Evolutionary conservation across 139 green algal species (phyloP).

Genomic region (Closterium sp.): DNA sequence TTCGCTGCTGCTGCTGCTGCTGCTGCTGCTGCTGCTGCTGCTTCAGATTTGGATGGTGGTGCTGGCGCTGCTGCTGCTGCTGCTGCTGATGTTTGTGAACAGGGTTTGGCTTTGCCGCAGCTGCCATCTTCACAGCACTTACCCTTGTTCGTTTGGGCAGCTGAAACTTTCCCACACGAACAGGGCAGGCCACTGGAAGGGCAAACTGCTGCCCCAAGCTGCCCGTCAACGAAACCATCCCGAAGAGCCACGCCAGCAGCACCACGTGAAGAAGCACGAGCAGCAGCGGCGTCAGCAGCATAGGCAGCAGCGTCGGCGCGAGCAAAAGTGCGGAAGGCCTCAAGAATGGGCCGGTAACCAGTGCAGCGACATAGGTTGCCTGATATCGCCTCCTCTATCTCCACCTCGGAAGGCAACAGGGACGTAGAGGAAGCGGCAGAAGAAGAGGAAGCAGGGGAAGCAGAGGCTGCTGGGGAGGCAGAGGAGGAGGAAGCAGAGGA

Average conservation of each 20-base stretch:
- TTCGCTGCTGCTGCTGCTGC: background rate
- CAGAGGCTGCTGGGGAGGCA: background rate
- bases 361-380: conserved; percentile 97
- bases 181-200: conserved; percentile 77
- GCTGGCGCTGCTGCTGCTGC: background rate
- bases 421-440: conserved; percentile 12
- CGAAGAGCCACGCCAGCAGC: no score
- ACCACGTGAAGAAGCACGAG: background rate
- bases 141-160: background rate
- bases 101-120: no score
- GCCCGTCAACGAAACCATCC: no score
- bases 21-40: background rate
- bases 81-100: background rate
- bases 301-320: conserved; percentile 60
- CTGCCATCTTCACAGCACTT: background rate
- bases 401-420: conserved; percentile 64
- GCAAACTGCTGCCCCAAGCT: conserved; percentile 58
- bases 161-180: conserved; percentile 57
- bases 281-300: background rate
- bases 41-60: background rate
- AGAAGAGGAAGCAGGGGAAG: background rate
- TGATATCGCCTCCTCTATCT: conserved; percentile 90
- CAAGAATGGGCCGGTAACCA: conserved; percentile 93
- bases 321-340: conserved; percentile 93
- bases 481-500: no score